Conservation (phyloP, 768 basidiomycete species). For the Antrodiella citrinella region DNA sequence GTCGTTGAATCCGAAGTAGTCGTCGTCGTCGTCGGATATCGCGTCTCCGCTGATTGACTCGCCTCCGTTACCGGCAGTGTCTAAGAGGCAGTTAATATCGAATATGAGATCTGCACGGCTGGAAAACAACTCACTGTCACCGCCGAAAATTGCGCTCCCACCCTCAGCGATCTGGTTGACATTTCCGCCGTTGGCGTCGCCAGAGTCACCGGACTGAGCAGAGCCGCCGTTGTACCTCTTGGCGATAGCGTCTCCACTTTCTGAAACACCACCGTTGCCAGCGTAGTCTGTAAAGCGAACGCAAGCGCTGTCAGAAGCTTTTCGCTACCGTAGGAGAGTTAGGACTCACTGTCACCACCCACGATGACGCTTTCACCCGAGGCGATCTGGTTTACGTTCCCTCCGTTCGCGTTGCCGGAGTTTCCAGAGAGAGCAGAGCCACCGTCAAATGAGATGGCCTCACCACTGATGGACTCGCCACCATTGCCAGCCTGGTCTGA, state of each 20-base stretch:
- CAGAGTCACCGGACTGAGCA: background rate
- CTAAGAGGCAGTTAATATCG: background rate
- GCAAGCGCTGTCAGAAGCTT: background rate
- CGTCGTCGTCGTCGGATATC: background rate
- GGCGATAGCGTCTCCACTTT: constrained; percentile 1
- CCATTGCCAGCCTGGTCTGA: background rate
- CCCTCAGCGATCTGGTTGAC: background rate
- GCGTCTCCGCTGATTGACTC: constrained; percentile 1
- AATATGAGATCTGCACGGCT: background rate
- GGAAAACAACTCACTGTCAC: no score
- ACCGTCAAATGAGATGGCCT: background rate
- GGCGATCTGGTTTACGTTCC: constrained; percentile 1
- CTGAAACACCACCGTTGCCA: constrained; percentile 5
- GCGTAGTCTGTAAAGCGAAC: background rate
- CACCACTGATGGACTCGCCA: background rate
- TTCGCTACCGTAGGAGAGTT: no score
- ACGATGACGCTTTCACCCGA: background rate
- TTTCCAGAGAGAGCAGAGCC: constrained; percentile 4
- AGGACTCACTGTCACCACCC: background rate
- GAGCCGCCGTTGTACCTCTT: background rate
- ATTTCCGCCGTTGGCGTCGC: constrained; percentile 2
- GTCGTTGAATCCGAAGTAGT: background rate
- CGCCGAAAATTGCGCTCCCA: background rate
- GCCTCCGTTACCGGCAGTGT: constrained; percentile 2
- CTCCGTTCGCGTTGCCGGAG: constrained; percentile 7